Evolutionary conservation across 2,329 filamentous ascomycete genomes (phyloP).

Genomic region (Paracorniculantispora psalliotae): DNA sequence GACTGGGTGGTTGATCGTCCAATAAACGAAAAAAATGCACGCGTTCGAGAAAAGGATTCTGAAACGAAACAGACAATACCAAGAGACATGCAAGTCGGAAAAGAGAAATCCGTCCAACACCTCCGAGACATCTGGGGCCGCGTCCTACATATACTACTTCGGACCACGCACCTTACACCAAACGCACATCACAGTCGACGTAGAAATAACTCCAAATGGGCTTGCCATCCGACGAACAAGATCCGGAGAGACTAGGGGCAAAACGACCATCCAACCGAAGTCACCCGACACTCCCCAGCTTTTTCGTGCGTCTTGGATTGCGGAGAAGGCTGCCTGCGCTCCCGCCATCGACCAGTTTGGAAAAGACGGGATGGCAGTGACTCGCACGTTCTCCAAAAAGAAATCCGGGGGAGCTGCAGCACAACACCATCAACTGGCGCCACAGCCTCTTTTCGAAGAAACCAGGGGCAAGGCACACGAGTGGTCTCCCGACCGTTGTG

Average conservation of each 20-base stretch:
- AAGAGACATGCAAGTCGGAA: neutral
- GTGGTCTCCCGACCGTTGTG: too few relatives aligned
- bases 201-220: neutral
- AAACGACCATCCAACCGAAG: constrained; percentile 1
- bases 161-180: neutral
- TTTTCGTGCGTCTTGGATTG: neutral
- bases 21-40: neutral
- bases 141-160: constrained; percentile 4
- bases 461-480: too few relatives aligned
- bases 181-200: neutral
- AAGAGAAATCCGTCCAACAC: neutral
- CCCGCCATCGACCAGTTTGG: constrained; percentile 9
- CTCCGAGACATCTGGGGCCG: neutral
- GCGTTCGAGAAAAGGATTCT: neutral
- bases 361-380: constrained; percentile 5
- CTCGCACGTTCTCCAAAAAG: neutral
- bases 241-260: constrained; percentile 7
- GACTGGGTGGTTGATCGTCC: neutral
- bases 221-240: constrained; percentile 8
- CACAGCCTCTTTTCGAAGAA: too few relatives aligned
- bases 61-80: neutral
- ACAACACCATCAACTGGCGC: too few relatives aligned
- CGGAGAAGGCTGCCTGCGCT: constrained; percentile 1
- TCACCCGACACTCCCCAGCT: constrained; percentile 12
- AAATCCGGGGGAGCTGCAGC: constrained; percentile 9